Evolutionary conservation across 139 green algal genomes (phyloP).

Genomic region (Pseudopediastrum boryanum): DNA sequence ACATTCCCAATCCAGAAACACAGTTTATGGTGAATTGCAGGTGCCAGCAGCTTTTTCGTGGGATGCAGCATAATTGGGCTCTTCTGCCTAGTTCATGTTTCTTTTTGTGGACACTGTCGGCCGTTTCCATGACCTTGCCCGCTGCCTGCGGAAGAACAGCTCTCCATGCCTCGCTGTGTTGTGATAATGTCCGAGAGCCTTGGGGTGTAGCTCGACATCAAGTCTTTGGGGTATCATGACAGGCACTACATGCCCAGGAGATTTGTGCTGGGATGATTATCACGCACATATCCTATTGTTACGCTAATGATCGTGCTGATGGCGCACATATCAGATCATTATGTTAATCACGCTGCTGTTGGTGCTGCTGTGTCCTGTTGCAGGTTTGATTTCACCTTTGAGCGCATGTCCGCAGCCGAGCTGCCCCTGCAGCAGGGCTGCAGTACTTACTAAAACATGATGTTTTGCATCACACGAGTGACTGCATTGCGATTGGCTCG

Average conservation of each 20-base stretch:
- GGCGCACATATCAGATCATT: background rate
- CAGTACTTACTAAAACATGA: too few species aligned
- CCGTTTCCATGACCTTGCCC: background rate
- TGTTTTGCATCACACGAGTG: too few species aligned
- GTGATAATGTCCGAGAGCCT: background rate
- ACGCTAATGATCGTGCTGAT: background rate
- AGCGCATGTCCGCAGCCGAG: slow-evolving; percentile 42
- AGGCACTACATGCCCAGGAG: background rate
- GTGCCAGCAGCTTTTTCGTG: background rate
- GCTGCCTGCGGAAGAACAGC: background rate
- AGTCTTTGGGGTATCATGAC: background rate
- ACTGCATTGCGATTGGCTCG: too few species aligned
- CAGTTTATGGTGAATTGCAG: background rate
- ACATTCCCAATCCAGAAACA: background rate
- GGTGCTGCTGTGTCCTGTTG: background rate
- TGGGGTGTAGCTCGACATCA: background rate
- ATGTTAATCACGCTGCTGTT: background rate
- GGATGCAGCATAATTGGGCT: background rate
- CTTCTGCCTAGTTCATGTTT: background rate
- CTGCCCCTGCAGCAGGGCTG: slow-evolving; percentile 29
- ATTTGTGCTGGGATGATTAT: background rate
- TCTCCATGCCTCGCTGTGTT: background rate
- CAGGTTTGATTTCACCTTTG: slow-evolving; percentile 49
- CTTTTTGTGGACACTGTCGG: background rate
- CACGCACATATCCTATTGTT: background rate